Evolutionary conservation across 202 grass and related monocot species (phyloP), one percentile per base, ranked within the genome.

Genomic region (Hordeum pubiflorum): DNA sequence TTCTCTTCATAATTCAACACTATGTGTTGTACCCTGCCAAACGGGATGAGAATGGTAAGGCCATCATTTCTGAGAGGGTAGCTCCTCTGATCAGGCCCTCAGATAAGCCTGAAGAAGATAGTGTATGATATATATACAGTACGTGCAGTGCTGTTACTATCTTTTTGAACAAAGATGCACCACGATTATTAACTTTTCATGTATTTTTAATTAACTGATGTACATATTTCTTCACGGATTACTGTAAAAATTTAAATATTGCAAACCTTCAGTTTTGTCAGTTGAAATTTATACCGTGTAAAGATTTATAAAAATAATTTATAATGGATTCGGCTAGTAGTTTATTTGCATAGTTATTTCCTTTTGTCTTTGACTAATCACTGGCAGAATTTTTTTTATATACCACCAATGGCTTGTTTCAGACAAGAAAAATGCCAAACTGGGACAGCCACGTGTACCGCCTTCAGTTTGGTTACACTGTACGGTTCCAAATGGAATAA

Each of bases 1-100:
- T 93, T 66, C 12, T 98, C 20, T 98, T 98, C 72, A 94, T 98
- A 86, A 76, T 93, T 74, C 95, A 98, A 76, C 92, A 94, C 65
- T 98, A 94, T 65, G 92, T 91, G 40, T 40, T 98, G 62, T 98
- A 98, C 80, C 92, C 90, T 66, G 82, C 75, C 31, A 94, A 79
- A 41, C 82, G 79, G 10, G 91, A 94, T 27, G 87, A 61, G 54
- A 83, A 80, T 54, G 87, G 86, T 85, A 81, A 82, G 76, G 74
- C 83, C 50, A 89, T 85, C 72, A 57, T 85, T 76, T 77, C 92
- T 84, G 95, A 94, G 54, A 83, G 86, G 54, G 84, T 90, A 71
- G 68, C 85, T 40, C 88, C 95, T 40, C 84, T 93, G 78, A 81
- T 98, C 70, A 87, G 79, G 43, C 75, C 95, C 72, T 81, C 85